Percentiles rank a stretch among this genome's conserved stretches.
phyloP scores from a whole-genome alignment of 352 stramenopile species.

The Phytophthora sp. region DNA sequence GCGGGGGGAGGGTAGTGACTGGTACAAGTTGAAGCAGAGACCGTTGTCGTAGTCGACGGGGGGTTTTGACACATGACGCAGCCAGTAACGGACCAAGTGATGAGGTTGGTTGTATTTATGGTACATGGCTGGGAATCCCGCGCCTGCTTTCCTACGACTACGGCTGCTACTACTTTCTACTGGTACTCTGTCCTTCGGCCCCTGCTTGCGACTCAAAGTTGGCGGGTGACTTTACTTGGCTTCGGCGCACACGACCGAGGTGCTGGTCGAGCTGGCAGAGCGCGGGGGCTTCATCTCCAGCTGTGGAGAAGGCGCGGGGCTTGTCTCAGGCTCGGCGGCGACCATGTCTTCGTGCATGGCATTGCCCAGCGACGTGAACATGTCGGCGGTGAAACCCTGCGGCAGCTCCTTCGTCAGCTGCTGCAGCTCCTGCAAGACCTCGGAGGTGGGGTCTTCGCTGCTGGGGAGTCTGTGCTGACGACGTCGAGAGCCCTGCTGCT shows the following conservation, averaged over 20 bases:
- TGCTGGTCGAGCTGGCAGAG: neutral
- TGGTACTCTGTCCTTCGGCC: constrained; percentile 2
- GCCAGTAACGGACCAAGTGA: neutral
- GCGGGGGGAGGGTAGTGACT: constrained; percentile 7
- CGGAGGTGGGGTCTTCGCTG: constrained; percentile 23
- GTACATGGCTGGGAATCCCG: constrained; percentile 9
- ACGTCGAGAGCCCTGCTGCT: constrained; percentile 7
- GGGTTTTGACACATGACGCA: constrained; percentile 13
- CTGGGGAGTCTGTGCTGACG: constrained; percentile 26
- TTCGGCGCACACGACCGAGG: neutral
- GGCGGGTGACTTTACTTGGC: constrained; percentile 17
- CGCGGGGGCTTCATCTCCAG: constrained; percentile 6
- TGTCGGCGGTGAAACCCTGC: constrained; percentile 62
- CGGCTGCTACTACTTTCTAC: constrained; percentile 17
- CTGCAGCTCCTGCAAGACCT: constrained; percentile 42
- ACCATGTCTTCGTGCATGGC: constrained; percentile 47
- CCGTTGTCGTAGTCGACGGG: constrained; percentile 1
- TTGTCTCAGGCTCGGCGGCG: constrained; percentile 12
- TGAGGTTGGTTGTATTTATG: constrained; percentile 10
- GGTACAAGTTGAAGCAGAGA: constrained; percentile 25
- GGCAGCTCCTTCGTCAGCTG: constrained; percentile 50
- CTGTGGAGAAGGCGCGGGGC: constrained; percentile 6
- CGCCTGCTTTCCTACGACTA: constrained; percentile 5
- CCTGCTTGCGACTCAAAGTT: constrained; percentile 2
- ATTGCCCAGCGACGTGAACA: constrained; percentile 67